phyloP scores from a whole-genome alignment of 2,329 filamentous ascomycete genomes.

The Penicillium sp. region DNA sequence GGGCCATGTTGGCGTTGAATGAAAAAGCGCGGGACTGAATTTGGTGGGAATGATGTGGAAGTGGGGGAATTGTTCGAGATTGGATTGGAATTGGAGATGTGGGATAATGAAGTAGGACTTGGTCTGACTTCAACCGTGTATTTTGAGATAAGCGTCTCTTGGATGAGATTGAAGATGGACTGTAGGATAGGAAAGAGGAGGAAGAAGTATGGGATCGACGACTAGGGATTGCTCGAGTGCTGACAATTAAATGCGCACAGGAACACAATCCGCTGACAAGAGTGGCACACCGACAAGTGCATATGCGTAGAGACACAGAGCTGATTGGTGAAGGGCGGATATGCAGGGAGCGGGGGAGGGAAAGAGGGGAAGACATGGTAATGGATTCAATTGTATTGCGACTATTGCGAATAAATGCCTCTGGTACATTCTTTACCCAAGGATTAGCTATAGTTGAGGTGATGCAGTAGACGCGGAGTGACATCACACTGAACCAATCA shows the following conservation, averaged over 20 bases:
- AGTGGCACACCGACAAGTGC: constrained; percentile 21
- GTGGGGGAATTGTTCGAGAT: not conserved
- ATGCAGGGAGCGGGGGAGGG: constrained; percentile 15
- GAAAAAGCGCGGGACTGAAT: not conserved
- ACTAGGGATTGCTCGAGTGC: not conserved
- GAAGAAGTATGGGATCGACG: constrained; percentile 2
- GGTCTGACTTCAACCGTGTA: not conserved
- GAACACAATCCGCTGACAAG: constrained; percentile 20
- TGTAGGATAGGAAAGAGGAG: constrained; percentile 6
- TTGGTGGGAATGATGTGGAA: not conserved
- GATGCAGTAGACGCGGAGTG: constrained; percentile 8
- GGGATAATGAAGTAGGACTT: not conserved
- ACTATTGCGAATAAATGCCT: not conserved
- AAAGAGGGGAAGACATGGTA: not conserved
- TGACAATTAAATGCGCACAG: constrained; percentile 18
- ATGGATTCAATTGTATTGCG: not conserved
- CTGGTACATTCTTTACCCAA: not conserved
- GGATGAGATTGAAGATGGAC: no score
- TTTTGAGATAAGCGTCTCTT: not conserved
- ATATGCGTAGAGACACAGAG: not conserved
- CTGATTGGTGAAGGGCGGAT: constrained; percentile 10
- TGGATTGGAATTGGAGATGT: not conserved
- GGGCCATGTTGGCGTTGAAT: constrained; percentile 32
- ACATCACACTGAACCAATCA: constrained; percentile 25
- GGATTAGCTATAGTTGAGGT: not conserved